Percentiles rank a stretch among this genome's conserved stretches.
phyloP scores from a whole-genome alignment of 2,329 filamentous ascomycete species.

The Fusarium sp. region DNA sequence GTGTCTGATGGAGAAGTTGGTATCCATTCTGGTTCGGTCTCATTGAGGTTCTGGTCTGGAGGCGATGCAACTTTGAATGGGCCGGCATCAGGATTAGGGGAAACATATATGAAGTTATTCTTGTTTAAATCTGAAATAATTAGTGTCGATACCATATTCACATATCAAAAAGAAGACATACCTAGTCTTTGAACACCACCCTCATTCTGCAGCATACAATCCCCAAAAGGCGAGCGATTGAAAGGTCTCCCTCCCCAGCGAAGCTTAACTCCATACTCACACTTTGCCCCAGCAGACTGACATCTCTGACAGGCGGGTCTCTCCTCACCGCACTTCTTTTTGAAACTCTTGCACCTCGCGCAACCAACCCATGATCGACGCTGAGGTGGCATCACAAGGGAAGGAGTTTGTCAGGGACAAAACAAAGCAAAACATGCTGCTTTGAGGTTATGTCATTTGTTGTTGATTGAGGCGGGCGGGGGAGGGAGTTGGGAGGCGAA shows the following conservation, averaged over 20 bases:
- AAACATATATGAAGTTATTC: conserved; percentile 36
- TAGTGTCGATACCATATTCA: too few relatives aligned
- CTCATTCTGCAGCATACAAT: conserved; percentile 29
- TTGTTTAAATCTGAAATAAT: conserved; percentile 18
- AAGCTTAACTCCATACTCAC: conserved; percentile 33
- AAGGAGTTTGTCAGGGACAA: background rate
- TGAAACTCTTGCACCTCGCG: conserved; percentile 36
- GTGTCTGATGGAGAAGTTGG: background rate
- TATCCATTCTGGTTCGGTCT: background rate
- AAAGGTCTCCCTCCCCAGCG: conserved; percentile 34
- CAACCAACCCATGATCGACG: conserved; percentile 39
- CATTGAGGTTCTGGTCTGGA: background rate
- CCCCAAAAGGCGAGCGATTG: conserved; percentile 29
- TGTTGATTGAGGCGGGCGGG: conserved; percentile 9
- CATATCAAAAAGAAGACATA: background rate
- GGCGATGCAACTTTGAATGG: background rate
- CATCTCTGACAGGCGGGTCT: conserved; percentile 30
- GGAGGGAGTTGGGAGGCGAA: conserved; percentile 8
- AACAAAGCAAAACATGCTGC: conserved; percentile 14
- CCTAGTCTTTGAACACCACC: conserved; percentile 28
- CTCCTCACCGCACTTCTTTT: conserved; percentile 37
- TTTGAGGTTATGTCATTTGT: conserved; percentile 15
- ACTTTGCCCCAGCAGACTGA: conserved; percentile 21
- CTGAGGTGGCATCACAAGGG: conserved; percentile 32
- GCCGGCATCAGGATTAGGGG: conserved; percentile 11